Conservation (phyloP, 192 early-diverging fungal species). For the Entomortierella chlamydospora region DNA sequence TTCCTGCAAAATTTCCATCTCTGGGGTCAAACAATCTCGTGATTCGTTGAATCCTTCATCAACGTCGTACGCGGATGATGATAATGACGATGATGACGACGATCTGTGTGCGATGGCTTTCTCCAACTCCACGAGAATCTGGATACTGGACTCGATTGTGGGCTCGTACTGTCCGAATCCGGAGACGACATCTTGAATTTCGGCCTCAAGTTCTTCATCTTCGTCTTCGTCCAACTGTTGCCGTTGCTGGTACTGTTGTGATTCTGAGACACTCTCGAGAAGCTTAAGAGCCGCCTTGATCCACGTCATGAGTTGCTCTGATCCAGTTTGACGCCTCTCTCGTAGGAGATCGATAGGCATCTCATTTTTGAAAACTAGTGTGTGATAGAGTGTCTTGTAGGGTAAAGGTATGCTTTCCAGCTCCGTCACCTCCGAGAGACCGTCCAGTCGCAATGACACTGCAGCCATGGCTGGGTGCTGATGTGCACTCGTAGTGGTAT, state of each 20-base stretch:
- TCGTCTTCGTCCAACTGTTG: conserved; percentile 28
- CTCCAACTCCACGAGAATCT: conserved; percentile 44
- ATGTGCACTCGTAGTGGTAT: conserved; percentile 1
- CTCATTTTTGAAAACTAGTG: conserved; percentile 48
- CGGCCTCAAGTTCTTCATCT: conserved; percentile 34
- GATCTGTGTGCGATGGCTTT: conserved; percentile 19
- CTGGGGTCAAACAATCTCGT: conserved; percentile 12
- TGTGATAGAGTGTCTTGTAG: conserved; percentile 48
- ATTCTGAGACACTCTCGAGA: conserved; percentile 19
- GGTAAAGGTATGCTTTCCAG: conserved; percentile 49
- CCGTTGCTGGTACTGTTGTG: conserved; percentile 15
- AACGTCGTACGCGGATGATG: not conserved
- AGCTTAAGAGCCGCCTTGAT: conserved; percentile 35
- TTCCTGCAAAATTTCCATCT: conserved; percentile 18
- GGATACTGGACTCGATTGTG: conserved; percentile 46
- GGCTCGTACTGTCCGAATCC: conserved; percentile 50
- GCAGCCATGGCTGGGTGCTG: conserved; percentile 30
- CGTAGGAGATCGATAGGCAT: conserved; percentile 46
- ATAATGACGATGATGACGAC: not conserved
- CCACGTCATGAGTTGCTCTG: conserved; percentile 46
- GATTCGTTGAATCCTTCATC: not conserved
- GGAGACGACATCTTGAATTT: conserved; percentile 54
- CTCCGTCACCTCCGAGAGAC: conserved; percentile 47
- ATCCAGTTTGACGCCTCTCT: conserved; percentile 24
- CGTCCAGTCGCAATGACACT: conserved; percentile 30